Percentiles rank a stretch among this genome's conserved stretches.
phyloP scores from a whole-genome alignment of 1,284 basidiomycete species.

The Trametes polyzona region DNA sequence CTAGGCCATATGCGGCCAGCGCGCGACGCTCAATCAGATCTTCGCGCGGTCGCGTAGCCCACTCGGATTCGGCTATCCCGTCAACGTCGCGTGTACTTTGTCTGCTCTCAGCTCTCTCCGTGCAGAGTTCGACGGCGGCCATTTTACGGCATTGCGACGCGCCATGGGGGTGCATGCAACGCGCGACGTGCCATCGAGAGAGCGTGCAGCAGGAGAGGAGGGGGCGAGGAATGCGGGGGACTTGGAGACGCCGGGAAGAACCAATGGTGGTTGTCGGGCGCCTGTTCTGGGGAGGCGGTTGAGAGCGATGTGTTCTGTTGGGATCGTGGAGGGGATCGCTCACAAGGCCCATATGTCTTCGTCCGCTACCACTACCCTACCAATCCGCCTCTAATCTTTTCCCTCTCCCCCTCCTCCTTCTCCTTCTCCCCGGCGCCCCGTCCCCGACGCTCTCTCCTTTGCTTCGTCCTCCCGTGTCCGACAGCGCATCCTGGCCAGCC shows the following conservation, averaged over 20 bases:
- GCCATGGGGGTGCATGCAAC: not conserved
- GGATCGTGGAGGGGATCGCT: slow-evolving; percentile 16
- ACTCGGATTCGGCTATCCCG: slow-evolving; percentile 4
- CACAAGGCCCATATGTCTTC: too few species aligned
- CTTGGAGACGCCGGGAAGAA: slow-evolving; percentile 7
- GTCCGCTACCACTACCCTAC: slow-evolving; percentile 12
- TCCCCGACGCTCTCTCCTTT: slow-evolving; percentile 14
- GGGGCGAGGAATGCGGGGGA: not conserved
- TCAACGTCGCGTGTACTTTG: not conserved
- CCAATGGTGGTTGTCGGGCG: slow-evolving; percentile 17
- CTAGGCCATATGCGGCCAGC: slow-evolving; percentile 5
- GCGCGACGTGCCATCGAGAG: not conserved
- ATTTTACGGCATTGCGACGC: too few species aligned
- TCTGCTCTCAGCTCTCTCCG: not conserved
- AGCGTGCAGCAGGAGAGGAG: not conserved
- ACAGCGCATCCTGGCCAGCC: slow-evolving; percentile 20
- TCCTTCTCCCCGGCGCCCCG: slow-evolving; percentile 4
- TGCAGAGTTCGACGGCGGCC: not conserved
- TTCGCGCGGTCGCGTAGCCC: slow-evolving; percentile 1
- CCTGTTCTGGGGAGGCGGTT: slow-evolving; percentile 7
- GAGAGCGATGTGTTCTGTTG: slow-evolving; percentile 19
- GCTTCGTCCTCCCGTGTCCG: slow-evolving; percentile 1
- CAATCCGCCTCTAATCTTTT: slow-evolving; percentile 20
- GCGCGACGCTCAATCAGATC: slow-evolving; percentile 16
- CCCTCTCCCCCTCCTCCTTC: slow-evolving; percentile 10